Evolutionary conservation across 768 basidiomycete species (phyloP).

Genomic region (Boletus rex-veris): DNA sequence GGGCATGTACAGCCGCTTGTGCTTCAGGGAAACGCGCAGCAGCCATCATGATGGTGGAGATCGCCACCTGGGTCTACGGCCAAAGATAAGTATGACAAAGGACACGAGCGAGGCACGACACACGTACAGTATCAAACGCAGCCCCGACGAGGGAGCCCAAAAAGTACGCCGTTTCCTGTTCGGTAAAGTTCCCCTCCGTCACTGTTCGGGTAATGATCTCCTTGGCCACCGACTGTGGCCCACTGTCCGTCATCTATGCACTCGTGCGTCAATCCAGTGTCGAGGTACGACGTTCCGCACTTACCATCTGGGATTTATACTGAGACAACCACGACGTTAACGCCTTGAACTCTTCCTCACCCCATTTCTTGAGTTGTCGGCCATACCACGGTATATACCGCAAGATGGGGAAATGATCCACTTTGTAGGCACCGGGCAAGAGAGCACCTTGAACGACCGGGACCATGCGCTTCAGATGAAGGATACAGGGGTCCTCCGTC

Average conservation of each 20-base stretch:
- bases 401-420: slow-evolving; percentile 36
- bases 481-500: slow-evolving; percentile 18
- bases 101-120: background rate
- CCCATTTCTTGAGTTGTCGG: slow-evolving; percentile 50
- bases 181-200: slow-evolving; percentile 44
- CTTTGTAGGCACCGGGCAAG: slow-evolving; percentile 31
- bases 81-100: background rate
- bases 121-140: slow-evolving; percentile 50
- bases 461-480: slow-evolving; percentile 29
- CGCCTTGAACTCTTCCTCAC: slow-evolving; percentile 48
- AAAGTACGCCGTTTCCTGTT: slow-evolving; percentile 54
- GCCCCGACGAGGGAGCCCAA: slow-evolving; percentile 63
- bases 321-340: slow-evolving; percentile 46
- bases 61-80: slow-evolving; percentile 27
- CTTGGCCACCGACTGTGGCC: slow-evolving; percentile 42
- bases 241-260: slow-evolving; percentile 9
- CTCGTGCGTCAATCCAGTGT: background rate
- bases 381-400: slow-evolving; percentile 61
- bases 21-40: slow-evolving; percentile 35
- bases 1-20: slow-evolving; percentile 34
- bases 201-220: slow-evolving; percentile 48
- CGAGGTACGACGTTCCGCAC: background rate
- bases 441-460: slow-evolving; percentile 31
- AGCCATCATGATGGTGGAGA: slow-evolving; percentile 34
- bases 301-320: slow-evolving; percentile 45